Evolutionary conservation across 2,329 filamentous ascomycete genomes (phyloP), one percentile per base, ranked within the genome.

Genomic region (Aspergillus uvarum): DNA sequence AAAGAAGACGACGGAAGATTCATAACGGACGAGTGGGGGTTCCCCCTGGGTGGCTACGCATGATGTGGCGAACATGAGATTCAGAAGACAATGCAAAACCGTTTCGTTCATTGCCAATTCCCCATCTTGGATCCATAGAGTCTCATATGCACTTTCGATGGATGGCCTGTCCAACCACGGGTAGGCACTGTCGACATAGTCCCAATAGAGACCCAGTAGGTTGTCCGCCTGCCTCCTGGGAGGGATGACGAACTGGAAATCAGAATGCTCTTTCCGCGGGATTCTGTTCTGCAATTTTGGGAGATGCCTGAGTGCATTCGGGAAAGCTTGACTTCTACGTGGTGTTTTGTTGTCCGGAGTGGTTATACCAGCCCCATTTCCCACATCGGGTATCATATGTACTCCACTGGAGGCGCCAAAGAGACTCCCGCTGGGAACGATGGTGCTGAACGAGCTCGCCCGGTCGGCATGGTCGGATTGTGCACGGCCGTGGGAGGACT

Each of bases 1-100:
- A 8, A 52, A 52, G 21, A 52, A 52, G 21, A 52, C 51, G 8
- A 32, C 31, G 3, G 51, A 52, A 5, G 51, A 52, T 8, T 42
- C 29, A 26, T 52, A 19, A 5, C 51, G 51, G 32, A 48, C 51
- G 5, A 51, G 52, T 29, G 51, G 44, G 6, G 61, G 29, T 50
- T 56, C 38, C 3, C 55, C 52, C 35, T 63, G 61, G 21, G 56
- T 61, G 19, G 50, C 61, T 1, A 61, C 61, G 51, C 59, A 61
- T 3, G 59, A 60, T 24, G 52, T 61, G 7, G 61, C 61, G 19
- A 63, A 63, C 35, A 63, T 63, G 10, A 63, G 44, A 38, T 63
- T 63, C 38, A 63, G 59, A 11, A 63, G 42, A 47, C 61, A 63
- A 35, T 63, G 61, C 5, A 61, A 5, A 4, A 52, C 59, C 22